Evolutionary conservation across 495 filamentous ascomycete species (phyloP).

Genomic region (Elaphomyces granulatus): DNA sequence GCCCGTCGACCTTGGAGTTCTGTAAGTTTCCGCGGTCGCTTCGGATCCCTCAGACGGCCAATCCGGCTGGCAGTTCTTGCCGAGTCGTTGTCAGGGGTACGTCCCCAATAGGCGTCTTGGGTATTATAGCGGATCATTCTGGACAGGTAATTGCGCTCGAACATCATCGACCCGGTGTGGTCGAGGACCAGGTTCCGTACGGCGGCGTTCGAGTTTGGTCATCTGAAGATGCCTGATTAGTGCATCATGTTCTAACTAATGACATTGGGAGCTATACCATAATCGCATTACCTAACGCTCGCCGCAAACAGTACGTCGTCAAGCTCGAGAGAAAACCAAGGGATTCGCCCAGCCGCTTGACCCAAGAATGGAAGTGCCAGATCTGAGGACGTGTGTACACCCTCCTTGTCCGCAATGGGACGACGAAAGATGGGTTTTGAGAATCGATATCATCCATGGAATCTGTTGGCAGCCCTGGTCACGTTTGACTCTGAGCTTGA

Average conservation of each 20-base stretch:
- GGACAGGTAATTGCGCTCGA: constrained; percentile 11
- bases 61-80: constrained; percentile 7
- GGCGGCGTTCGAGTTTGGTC: constrained; percentile 6
- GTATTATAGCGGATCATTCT: constrained; percentile 9
- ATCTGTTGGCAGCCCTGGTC: constrained; percentile 4
- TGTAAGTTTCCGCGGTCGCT: constrained; percentile 3
- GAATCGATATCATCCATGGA: constrained; percentile 3
- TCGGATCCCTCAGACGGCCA: constrained; percentile 1
- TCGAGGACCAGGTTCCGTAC: constrained; percentile 9
- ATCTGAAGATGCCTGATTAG: constrained; percentile 6
- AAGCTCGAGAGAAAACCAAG: constrained; percentile 6
- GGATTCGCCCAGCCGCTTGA: too few relatives aligned
- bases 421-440: constrained; percentile 7
- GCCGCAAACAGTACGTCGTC: constrained; percentile 9
- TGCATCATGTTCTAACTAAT: background rate
- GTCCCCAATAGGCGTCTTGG: constrained; percentile 7
- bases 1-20: background rate
- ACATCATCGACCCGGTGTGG: constrained; percentile 7
- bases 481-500: constrained; percentile 2
- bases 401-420: constrained; percentile 1
- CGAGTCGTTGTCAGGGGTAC: constrained; percentile 2
- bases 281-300: constrained; percentile 7
- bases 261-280: constrained; percentile 3
- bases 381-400: constrained; percentile 1
- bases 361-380: constrained; percentile 1